phyloP scores from a whole-genome alignment of 1,139 yeast species.

The Saccharomyces pastorianus region DNA sequence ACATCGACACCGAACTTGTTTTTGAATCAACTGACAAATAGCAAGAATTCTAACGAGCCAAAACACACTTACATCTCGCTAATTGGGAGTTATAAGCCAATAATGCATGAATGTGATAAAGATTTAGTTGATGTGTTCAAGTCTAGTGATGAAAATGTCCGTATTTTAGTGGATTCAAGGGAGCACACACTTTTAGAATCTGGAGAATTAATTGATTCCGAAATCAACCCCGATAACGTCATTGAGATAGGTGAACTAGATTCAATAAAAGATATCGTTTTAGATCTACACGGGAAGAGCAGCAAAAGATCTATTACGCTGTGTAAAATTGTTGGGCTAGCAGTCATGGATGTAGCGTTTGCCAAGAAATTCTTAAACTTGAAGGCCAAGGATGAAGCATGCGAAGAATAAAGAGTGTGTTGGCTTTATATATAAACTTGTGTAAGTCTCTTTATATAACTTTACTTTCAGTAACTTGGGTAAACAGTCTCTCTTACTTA shows the following conservation, averaged over 20 bases:
- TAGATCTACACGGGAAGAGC: constrained; percentile 6
- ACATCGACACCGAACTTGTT: constrained; percentile 43
- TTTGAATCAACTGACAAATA: constrained; percentile 32
- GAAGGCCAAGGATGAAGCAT: background rate
- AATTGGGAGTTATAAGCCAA: constrained; percentile 63
- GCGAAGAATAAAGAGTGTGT: background rate
- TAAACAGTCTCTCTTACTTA: no score
- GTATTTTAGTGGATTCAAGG: constrained; percentile 52
- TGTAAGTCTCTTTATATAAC: no score
- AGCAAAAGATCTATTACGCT: constrained; percentile 33
- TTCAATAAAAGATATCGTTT: constrained; percentile 1
- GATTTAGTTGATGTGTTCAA: constrained; percentile 32
- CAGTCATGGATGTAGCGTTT: constrained; percentile 52
- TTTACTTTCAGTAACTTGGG: no score
- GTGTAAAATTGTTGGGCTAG: constrained; percentile 50
- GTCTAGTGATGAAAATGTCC: constrained; percentile 14
- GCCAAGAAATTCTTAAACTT: constrained; percentile 23
- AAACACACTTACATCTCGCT: constrained; percentile 42
- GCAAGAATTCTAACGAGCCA: constrained; percentile 18
- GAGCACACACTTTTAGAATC: constrained; percentile 53
- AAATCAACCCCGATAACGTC: constrained; percentile 34
- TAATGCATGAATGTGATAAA: constrained; percentile 57
- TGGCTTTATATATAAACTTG: background rate
- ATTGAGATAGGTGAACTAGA: constrained; percentile 41
- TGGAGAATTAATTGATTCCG: constrained; percentile 51